These are phyloP conservation scores for Acanthamoeba sp. DNA, from an alignment of 208 protist genomes.

Conservation along the genomic window DNA sequence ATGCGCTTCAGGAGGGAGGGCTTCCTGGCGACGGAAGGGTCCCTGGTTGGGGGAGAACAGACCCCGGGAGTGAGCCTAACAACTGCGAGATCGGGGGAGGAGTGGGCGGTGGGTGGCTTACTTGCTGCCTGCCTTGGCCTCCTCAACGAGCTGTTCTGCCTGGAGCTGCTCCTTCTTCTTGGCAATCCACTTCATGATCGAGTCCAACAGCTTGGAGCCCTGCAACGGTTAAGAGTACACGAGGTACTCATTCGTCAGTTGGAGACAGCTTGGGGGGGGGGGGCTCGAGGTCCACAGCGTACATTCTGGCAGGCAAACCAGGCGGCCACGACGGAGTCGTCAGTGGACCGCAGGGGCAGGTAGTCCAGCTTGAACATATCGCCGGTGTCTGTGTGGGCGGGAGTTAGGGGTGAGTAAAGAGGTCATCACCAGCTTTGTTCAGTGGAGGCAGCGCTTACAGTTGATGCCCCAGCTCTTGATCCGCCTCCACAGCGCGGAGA, in stretches of 20 bases:
- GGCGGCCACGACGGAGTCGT: background rate
- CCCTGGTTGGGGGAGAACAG: too few relatives aligned
- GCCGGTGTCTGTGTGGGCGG: background rate
- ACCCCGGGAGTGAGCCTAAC: too few relatives aligned
- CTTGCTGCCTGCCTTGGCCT: background rate
- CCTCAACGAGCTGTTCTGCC: background rate
- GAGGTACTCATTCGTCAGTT: too few relatives aligned
- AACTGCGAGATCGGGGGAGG: too few relatives aligned
- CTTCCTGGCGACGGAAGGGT: background rate
- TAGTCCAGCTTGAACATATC: conserved; percentile 49
- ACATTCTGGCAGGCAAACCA: conserved; percentile 26
- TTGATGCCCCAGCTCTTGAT: conserved; percentile 53
- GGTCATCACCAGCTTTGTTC: too few relatives aligned
- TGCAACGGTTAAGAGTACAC: too few relatives aligned
- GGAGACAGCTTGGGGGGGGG: background rate
- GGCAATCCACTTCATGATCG: conserved; percentile 32
- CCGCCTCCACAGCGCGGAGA: background rate
- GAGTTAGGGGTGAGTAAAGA: background rate
- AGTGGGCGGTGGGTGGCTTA: too few relatives aligned
- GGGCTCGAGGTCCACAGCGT: background rate
- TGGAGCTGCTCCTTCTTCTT: conserved; percentile 28
- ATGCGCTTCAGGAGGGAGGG: conserved; percentile 7
- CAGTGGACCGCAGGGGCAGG: background rate
- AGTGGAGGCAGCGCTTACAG: background rate
- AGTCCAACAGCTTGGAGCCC: background rate